Conservation (phyloP, 352 stramenopile genomes). For the Phytophthora capsici region DNA sequence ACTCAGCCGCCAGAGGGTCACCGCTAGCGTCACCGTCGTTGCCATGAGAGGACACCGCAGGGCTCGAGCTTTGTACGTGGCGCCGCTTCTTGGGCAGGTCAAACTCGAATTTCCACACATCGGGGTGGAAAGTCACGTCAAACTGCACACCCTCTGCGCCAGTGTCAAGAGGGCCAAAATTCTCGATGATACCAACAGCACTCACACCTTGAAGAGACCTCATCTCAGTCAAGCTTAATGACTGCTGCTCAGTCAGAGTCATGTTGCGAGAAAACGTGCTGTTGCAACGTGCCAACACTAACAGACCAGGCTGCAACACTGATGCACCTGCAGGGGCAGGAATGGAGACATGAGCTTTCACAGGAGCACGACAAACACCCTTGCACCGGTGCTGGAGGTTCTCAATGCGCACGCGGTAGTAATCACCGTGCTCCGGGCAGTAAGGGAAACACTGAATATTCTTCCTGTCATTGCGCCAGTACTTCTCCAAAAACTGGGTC, state of each 20-base stretch:
- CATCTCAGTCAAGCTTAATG: conserved; percentile 65
- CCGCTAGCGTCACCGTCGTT: conserved; percentile 33
- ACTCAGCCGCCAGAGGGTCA: conserved; percentile 57
- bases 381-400: conserved; percentile 86
- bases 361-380: conserved; percentile 81
- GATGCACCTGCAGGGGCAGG: conserved; percentile 35
- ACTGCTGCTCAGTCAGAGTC: conserved; percentile 53
- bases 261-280: conserved; percentile 82
- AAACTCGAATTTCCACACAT: conserved; percentile 92
- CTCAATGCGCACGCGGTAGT: conserved; percentile 89
- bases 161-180: conserved; percentile 49
- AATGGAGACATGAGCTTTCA: conserved; percentile 77
- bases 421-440: conserved; percentile 90
- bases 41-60: conserved; percentile 21
- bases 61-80: conserved; percentile 52
- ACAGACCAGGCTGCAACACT: conserved; percentile 43
- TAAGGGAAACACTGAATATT: conserved; percentile 94
- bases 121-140: conserved; percentile 85
- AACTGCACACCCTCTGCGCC: conserved; percentile 57
- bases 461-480: conserved; percentile 93
- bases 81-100: conserved; percentile 89
- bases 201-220: conserved; percentile 75
- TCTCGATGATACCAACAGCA: conserved; percentile 67
- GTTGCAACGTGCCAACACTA: conserved; percentile 83
- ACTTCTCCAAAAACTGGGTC: conserved; percentile 89